A percentile compares a stretch with the other conserved stretches of the same genome.
These are phyloP conservation scores for Gossypium davidsonii DNA, from an alignment of 441 rosid genomes.

Conservation along the genomic window DNA sequence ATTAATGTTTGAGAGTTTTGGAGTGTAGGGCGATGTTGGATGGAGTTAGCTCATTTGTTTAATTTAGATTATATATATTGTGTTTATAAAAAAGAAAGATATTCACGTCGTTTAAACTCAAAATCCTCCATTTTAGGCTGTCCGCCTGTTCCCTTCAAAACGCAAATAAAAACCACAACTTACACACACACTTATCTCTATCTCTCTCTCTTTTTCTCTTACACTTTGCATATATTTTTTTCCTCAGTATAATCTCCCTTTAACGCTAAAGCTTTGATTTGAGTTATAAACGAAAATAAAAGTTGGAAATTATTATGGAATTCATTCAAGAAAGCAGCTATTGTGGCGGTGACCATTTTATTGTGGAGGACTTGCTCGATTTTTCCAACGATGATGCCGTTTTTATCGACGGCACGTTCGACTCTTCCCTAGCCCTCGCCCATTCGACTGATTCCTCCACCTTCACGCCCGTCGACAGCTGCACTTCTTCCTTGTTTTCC, in stretches of 20 bases:
- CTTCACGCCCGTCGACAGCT: constrained; percentile 50
- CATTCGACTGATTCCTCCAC: constrained; percentile 57
- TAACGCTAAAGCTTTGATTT: neutral
- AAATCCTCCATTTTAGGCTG: neutral
- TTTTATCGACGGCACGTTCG: constrained; percentile 25
- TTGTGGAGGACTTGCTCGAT: constrained; percentile 81
- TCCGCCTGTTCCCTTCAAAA: neutral
- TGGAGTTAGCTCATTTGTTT: too few relatives aligned
- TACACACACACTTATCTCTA: neutral
- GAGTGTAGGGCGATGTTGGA: too few relatives aligned
- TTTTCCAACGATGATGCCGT: constrained; percentile 68
- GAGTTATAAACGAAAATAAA: too few relatives aligned
- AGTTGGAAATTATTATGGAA: neutral
- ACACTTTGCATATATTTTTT: neutral
- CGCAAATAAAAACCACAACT: neutral
- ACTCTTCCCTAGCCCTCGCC: constrained; percentile 11
- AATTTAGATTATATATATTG: too few relatives aligned
- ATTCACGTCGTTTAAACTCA: neutral
- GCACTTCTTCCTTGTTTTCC: constrained; percentile 53
- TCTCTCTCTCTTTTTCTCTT: neutral
- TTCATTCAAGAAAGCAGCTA: constrained; percentile 36
- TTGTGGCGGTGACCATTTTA: constrained; percentile 53
- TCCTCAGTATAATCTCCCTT: neutral
- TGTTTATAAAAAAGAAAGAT: too few relatives aligned
- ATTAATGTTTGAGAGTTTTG: too few relatives aligned